Evolutionary conservation across 1,284 basidiomycete species (phyloP).

Genomic region (Papiliotrema fonsecae): DNA sequence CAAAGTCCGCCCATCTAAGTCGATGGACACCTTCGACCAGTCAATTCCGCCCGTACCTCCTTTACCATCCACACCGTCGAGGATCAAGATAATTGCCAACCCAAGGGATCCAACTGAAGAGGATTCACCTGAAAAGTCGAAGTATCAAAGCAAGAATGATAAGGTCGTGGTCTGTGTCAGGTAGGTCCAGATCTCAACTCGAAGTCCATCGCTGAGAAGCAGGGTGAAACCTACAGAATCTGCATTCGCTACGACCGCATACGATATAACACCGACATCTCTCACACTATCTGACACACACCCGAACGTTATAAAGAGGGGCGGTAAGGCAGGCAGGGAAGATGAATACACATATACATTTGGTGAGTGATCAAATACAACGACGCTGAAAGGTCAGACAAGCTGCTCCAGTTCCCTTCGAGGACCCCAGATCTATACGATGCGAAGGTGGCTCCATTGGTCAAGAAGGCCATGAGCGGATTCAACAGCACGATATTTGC

Average conservation of each 20-base stretch:
- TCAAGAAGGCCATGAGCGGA: conserved; percentile 54
- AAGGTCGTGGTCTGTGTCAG: conserved; percentile 46
- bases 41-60: not conserved
- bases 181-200: conserved; percentile 17
- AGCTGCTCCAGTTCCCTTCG: conserved; percentile 45
- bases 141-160: conserved; percentile 15
- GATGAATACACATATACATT: conserved; percentile 45
- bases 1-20: conserved; percentile 23
- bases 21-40: conserved; percentile 2
- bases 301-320: conserved; percentile 44
- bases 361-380: conserved; percentile 24
- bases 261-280: conserved; percentile 35
- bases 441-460: conserved; percentile 51
- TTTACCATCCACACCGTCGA: not conserved
- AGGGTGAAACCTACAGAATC: conserved; percentile 43
- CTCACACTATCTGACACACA: conserved; percentile 40
- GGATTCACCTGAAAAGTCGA: not conserved
- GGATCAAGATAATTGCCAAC: not conserved
- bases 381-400: conserved; percentile 27
- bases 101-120: no score
- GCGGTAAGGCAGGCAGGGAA: conserved; percentile 44
- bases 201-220: not conserved
- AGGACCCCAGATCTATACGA: conserved; percentile 49
- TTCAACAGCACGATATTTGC: conserved; percentile 56
- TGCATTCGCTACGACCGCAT: conserved; percentile 31